Conservation (phyloP, 495 filamentous ascomycete species). For the Aspergillus sclerotioniger region DNA sequence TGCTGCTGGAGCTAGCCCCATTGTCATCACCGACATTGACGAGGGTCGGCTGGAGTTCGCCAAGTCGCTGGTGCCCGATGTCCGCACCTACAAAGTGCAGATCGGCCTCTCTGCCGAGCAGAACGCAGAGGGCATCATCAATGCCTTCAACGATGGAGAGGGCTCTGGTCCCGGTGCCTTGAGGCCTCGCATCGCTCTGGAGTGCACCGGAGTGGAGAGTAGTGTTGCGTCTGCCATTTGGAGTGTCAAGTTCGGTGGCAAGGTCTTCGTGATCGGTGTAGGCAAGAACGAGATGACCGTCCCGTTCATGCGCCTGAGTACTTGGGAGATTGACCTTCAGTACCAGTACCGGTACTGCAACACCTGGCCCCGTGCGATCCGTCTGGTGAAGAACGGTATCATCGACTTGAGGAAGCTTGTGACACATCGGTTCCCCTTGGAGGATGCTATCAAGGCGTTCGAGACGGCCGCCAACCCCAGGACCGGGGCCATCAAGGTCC, state of each 20-base stretch:
- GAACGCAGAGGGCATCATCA: slow-evolving; percentile 62
- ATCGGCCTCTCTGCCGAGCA: slow-evolving; percentile 64
- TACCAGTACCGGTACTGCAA: slow-evolving; percentile 96
- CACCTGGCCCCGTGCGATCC: slow-evolving; percentile 91
- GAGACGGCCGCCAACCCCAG: slow-evolving; percentile 80
- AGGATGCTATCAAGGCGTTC: slow-evolving; percentile 88
- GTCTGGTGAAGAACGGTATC: slow-evolving; percentile 77
- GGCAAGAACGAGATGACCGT: slow-evolving; percentile 92
- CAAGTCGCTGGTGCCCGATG: slow-evolving; percentile 69
- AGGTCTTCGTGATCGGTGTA: slow-evolving; percentile 90
- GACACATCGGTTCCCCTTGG: slow-evolving; percentile 80
- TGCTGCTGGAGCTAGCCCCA: slow-evolving; percentile 80
- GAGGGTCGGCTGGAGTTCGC: slow-evolving; percentile 79
- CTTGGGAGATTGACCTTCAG: slow-evolving; percentile 87
- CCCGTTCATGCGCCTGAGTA: slow-evolving; percentile 88
- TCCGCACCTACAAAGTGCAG: slow-evolving; percentile 76
- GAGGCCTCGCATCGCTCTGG: slow-evolving; percentile 73
- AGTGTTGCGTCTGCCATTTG: slow-evolving; percentile 81
- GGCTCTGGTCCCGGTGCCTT: slow-evolving; percentile 60
- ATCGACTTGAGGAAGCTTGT: slow-evolving; percentile 77
- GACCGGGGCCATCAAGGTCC: slow-evolving; percentile 93
- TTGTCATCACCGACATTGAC: slow-evolving; percentile 92
- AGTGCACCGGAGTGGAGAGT: slow-evolving; percentile 93
- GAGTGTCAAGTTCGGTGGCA: slow-evolving; percentile 86
- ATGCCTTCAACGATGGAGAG: slow-evolving; percentile 43